Evolutionary conservation across 148 eudicot genomes (phyloP), one percentile per base, ranked within the genome.

Genomic region (Vaccinium corymbosum): DNA sequence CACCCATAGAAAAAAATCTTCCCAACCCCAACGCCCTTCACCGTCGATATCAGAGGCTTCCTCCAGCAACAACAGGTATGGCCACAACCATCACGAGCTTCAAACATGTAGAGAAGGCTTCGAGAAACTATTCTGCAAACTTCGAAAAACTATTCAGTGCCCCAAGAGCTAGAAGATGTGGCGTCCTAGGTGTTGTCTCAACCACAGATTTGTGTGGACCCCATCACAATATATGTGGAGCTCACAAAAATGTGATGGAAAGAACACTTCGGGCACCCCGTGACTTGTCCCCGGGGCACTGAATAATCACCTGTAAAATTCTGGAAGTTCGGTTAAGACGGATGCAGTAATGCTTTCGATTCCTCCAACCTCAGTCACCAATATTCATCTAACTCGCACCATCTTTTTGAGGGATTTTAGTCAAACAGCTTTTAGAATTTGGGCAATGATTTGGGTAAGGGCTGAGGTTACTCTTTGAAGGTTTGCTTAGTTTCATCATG

Each of bases 401-500:
- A 57, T 62, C 29, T n/a, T 20, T n/a, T 8, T 8, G 6, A n/a
- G 27, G 70, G 70, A 20, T 62, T 61, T n/a, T 22, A 20, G 27
- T 22, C 27, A 16, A 16, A 5, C 70, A 9, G 8, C 10, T 62
- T 62, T n/a, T 62, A 62, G 27, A 62, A 57, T 57, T 62, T n/a
- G 12, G 9, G 27, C n/a, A 7, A 2, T 8, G 70, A 62, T 3
- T 25, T 64, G 32, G 71, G 71, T 25, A 22, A 25, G 70, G 29
- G 70, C 70, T n/a, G 55, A 52, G 14, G 55, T 52, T 25, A 15
- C 71, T 11, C 32, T 57, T 80, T 8, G 70, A 73, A 48, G 83
- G 42, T 76, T 66, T 51, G 72, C 74, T 25, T 17, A 78, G 57
- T 59, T 87, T 71, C 80, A 50, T 72, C 83, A 84, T 84, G 57